phyloP scores from a whole-genome alignment of 2,329 filamentous ascomycete species.

The Fusarium tanahbumbuense region DNA sequence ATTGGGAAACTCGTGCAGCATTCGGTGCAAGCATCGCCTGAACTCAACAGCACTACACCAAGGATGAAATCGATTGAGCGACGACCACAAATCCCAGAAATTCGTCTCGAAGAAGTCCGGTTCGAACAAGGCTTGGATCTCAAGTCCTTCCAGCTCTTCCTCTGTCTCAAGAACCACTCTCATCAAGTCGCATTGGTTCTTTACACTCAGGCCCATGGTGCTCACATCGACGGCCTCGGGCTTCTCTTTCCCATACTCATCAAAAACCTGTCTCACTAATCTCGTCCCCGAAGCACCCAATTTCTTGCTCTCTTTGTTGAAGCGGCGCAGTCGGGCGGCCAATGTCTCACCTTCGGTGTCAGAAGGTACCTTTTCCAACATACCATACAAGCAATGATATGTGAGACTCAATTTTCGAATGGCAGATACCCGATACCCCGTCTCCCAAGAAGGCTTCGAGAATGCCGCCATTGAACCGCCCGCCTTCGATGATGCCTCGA shows the following conservation, averaged over 20 bases:
- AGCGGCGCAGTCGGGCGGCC: slow-evolving; percentile 40
- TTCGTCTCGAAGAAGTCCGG: slow-evolving; percentile 46
- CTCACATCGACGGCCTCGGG: slow-evolving; percentile 44
- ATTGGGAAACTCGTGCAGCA: slow-evolving; percentile 46
- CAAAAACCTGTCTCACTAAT: slow-evolving; percentile 39
- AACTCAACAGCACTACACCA: slow-evolving; percentile 48
- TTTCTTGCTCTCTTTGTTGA: slow-evolving; percentile 42
- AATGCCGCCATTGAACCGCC: slow-evolving; percentile 44
- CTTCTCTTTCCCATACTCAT: slow-evolving; percentile 29
- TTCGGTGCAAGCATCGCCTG: slow-evolving; percentile 42
- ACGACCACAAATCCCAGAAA: slow-evolving; percentile 46
- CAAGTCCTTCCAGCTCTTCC: slow-evolving; percentile 42
- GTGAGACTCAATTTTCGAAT: slow-evolving; percentile 46
- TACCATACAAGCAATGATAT: slow-evolving; percentile 43
- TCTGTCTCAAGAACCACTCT: slow-evolving; percentile 45
- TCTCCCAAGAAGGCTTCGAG: slow-evolving; percentile 41
- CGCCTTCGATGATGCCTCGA: slow-evolving; percentile 40
- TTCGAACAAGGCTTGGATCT: slow-evolving; percentile 44
- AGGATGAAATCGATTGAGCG: slow-evolving; percentile 45
- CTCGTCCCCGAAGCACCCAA: slow-evolving; percentile 42
- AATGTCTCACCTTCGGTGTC: slow-evolving; percentile 39
- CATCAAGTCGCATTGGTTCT: slow-evolving; percentile 47
- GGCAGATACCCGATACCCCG: slow-evolving; percentile 43
- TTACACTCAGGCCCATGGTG: slow-evolving; percentile 46
- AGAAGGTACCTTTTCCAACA: slow-evolving; percentile 43